These are phyloP conservation scores for Beauveria sp. DNA, from an alignment of 2,329 filamentous ascomycete genomes.

Conservation along the genomic window DNA sequence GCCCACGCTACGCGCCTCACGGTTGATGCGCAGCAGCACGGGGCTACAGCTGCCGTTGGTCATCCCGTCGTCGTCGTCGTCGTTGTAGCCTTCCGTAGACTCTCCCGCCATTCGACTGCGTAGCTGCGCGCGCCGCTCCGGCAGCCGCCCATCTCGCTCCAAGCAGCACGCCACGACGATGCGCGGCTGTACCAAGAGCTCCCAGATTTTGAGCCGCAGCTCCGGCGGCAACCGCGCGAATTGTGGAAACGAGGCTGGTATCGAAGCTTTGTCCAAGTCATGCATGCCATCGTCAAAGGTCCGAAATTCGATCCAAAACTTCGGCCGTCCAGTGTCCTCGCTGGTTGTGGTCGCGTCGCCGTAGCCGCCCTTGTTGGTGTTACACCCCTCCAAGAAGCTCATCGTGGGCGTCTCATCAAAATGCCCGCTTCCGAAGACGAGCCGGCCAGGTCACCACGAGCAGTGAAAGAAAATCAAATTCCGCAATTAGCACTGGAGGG, in stretches of 20 bases:
- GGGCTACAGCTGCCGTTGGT: constrained; percentile 20
- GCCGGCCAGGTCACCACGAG: not conserved
- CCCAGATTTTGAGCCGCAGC: constrained; percentile 42
- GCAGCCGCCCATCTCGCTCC: constrained; percentile 23
- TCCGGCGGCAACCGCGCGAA: constrained; percentile 38
- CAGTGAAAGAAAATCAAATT: not conserved
- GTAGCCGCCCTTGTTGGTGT: not conserved
- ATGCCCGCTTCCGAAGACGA: not conserved
- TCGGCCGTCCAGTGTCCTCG: constrained; percentile 20
- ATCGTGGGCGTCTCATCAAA: not conserved
- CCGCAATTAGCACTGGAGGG: not conserved
- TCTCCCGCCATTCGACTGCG: constrained; percentile 16
- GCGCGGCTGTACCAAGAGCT: constrained; percentile 35
- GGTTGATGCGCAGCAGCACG: constrained; percentile 36
- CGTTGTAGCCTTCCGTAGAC: constrained; percentile 7
- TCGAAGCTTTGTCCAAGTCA: not conserved
- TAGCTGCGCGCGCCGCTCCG: constrained; percentile 22
- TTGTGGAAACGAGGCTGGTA: constrained; percentile 22
- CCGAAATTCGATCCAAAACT: constrained; percentile 40
- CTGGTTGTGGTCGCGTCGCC: not conserved
- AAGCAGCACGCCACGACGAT: constrained; percentile 37
- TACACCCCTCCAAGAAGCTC: constrained; percentile 1
- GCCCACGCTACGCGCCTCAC: constrained; percentile 35
- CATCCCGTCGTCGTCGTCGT: constrained; percentile 16
- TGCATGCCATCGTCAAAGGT: constrained; percentile 34